phyloP scores from a whole-genome alignment of 2,329 filamentous ascomycete species.

The Penicillium janthinellum region DNA sequence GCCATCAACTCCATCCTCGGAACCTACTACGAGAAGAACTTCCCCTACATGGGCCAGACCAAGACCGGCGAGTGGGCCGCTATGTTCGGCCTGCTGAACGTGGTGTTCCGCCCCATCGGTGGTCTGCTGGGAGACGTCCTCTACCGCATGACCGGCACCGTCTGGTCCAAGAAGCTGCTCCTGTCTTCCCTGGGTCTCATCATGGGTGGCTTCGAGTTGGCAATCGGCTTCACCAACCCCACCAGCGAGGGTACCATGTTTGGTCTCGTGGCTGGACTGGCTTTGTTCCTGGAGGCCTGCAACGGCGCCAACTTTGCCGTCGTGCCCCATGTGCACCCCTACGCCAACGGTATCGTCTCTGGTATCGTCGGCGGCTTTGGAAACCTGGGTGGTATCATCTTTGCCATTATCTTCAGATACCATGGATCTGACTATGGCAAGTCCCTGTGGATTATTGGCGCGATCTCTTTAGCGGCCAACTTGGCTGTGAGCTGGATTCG shows the following conservation, averaged over 20 bases:
- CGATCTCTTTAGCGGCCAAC: conserved; percentile 71
- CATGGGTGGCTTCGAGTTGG: conserved; percentile 61
- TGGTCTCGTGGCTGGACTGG: conserved; percentile 74
- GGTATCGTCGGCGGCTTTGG: conserved; percentile 78
- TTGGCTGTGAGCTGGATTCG: conserved; percentile 65
- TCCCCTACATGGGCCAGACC: conserved; percentile 57
- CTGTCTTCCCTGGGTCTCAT: conserved; percentile 59
- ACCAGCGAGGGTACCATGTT: conserved; percentile 67
- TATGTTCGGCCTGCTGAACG: conserved; percentile 57
- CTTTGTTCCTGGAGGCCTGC: conserved; percentile 79
- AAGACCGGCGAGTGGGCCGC: conserved; percentile 58
- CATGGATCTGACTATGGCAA: conserved; percentile 66
- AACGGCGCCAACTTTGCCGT: conserved; percentile 88
- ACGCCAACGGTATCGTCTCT: conserved; percentile 74
- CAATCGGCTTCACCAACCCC: conserved; percentile 66
- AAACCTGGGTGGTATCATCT: conserved; percentile 83
- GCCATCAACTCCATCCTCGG: conserved; percentile 64
- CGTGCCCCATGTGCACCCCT: conserved; percentile 82
- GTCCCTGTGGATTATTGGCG: conserved; percentile 79
- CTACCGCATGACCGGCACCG: conserved; percentile 52
- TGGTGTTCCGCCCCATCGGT: conserved; percentile 51
- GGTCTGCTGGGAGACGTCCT: conserved; percentile 58
- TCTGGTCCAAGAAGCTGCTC: conserved; percentile 68
- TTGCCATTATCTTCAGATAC: conserved; percentile 82
- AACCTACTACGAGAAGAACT: conserved; percentile 60